A percentile compares a stretch with the other conserved stretches of the same genome.
These are phyloP conservation scores for Hypocreales sp. DNA, from an alignment of 2,329 filamentous ascomycete species.

Conservation along the genomic window DNA sequence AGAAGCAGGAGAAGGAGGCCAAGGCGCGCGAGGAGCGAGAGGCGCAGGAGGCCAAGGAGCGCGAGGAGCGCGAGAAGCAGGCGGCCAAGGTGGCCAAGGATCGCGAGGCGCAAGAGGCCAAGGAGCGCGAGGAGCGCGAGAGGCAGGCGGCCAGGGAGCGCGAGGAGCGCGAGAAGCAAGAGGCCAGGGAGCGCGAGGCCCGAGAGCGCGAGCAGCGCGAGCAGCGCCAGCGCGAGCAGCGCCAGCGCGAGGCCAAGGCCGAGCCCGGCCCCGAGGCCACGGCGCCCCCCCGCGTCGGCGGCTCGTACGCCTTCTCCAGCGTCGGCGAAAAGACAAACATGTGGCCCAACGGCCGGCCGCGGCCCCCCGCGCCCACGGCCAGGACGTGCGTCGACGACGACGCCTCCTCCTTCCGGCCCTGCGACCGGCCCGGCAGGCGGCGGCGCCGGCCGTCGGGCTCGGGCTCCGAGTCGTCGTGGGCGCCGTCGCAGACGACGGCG, in stretches of 20 bases:
- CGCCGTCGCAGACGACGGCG: constrained; percentile 68
- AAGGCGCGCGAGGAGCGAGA: constrained; percentile 18
- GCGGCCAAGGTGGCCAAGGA: constrained; percentile 17
- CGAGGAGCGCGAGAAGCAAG: constrained; percentile 22
- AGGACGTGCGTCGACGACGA: constrained; percentile 48
- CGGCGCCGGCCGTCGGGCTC: constrained; percentile 48
- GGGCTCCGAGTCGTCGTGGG: constrained; percentile 77
- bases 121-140: constrained; percentile 14
- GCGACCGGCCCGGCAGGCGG: constrained; percentile 50
- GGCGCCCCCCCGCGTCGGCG: constrained; percentile 23
- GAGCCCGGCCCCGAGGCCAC: constrained; percentile 13
- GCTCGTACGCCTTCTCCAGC: constrained; percentile 46
- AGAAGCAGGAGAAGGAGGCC: constrained; percentile 16
- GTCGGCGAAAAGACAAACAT: constrained; percentile 56
- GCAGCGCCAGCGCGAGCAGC: constrained; percentile 3
- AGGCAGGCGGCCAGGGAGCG: constrained; percentile 10
- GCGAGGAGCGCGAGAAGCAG: constrained; percentile 29
- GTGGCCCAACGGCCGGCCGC: constrained; percentile 48
- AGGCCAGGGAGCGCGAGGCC: too few relatives aligned
- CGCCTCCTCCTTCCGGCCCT: constrained; percentile 60
- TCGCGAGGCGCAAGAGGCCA: constrained; percentile 6
- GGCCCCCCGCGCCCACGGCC: constrained; percentile 32
- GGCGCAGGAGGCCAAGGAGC: constrained; percentile 16
- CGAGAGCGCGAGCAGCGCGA: constrained; percentile 14
- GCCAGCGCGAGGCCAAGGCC: constrained; percentile 14